Evolutionary conservation across 2,329 filamentous ascomycete genomes (phyloP).

Genomic region (Fusarium sp.): DNA sequence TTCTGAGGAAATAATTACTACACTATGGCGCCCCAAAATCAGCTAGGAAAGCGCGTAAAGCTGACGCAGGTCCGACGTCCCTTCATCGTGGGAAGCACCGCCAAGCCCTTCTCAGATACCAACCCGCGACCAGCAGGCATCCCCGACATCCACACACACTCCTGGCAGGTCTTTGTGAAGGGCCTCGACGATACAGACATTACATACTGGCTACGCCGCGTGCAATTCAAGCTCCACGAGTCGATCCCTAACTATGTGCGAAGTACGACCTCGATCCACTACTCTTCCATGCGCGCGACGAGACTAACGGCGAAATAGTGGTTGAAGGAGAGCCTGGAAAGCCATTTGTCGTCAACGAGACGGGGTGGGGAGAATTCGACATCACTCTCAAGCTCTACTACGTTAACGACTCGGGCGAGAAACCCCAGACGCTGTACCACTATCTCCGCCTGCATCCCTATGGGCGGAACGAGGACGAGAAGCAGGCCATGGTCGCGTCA

Average conservation of each 20-base stretch:
- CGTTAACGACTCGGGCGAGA: constrained; percentile 86
- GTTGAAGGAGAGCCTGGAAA: constrained; percentile 77
- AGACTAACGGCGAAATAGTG: constrained; percentile 55
- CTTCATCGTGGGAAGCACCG: constrained; percentile 83
- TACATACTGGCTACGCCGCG: constrained; percentile 94
- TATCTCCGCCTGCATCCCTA: constrained; percentile 92
- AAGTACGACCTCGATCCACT: constrained; percentile 59
- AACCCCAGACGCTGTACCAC: constrained; percentile 95
- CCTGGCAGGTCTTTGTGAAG: constrained; percentile 94
- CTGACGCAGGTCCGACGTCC: constrained; percentile 73
- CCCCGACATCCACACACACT: constrained; percentile 93
- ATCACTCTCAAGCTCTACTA: constrained; percentile 97
- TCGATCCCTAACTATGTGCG: constrained; percentile 93
- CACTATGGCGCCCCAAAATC: constrained; percentile 69
- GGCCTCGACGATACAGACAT: constrained; percentile 91
- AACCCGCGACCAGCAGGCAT: constrained; percentile 82
- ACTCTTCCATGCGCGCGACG: not conserved
- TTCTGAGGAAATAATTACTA: not conserved
- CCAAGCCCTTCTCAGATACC: constrained; percentile 81
- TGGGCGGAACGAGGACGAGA: constrained; percentile 82
- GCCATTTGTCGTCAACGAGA: constrained; percentile 88
- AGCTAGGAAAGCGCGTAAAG: constrained; percentile 72
- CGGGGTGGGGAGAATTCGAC: constrained; percentile 98
- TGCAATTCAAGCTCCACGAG: constrained; percentile 98
- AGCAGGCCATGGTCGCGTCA: constrained; percentile 67